Conservation (phyloP, 805 yeast genomes). For the Metschnikowia drakensbergensis region DNA sequence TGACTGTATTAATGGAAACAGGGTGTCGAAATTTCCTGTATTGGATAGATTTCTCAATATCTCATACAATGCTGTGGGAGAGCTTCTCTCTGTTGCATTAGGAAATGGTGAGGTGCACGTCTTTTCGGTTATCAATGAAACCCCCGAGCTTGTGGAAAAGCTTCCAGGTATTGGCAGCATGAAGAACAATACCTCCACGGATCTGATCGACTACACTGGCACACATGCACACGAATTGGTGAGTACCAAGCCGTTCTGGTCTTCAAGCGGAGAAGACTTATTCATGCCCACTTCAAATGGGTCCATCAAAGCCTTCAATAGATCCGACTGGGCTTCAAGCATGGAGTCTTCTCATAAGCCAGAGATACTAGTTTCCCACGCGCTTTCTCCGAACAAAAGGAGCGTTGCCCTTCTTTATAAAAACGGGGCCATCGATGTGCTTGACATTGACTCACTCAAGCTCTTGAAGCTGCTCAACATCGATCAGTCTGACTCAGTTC, state of each 20-base stretch:
- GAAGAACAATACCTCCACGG: slow-evolving; percentile 31
- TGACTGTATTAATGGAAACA: slow-evolving; percentile 33
- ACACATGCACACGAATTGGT: slow-evolving; percentile 45
- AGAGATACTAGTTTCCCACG: slow-evolving; percentile 39
- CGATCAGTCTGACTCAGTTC: slow-evolving; percentile 25
- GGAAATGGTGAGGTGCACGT: slow-evolving; percentile 57
- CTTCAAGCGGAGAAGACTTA: slow-evolving; percentile 61
- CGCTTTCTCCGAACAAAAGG: slow-evolving; percentile 60
- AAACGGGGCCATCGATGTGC: slow-evolving; percentile 50
- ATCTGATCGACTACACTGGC: slow-evolving; percentile 33
- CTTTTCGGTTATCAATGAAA: slow-evolving; percentile 52
- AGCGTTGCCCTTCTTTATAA: slow-evolving; percentile 56
- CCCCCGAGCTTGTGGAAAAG: slow-evolving; percentile 48
- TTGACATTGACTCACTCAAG: slow-evolving; percentile 44
- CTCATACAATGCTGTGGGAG: slow-evolving; percentile 55
- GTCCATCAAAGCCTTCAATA: slow-evolving; percentile 43
- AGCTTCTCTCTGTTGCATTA: slow-evolving; percentile 53
- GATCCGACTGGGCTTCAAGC: slow-evolving; percentile 32
- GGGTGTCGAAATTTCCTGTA: slow-evolving; percentile 29
- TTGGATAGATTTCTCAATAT: slow-evolving; percentile 56
- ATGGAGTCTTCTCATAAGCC: slow-evolving; percentile 1
- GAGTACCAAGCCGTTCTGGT: slow-evolving; percentile 64
- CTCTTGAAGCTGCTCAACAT: slow-evolving; percentile 21
- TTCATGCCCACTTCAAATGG: slow-evolving; percentile 59
- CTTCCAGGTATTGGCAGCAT: slow-evolving; percentile 40